phyloP scores from a whole-genome alignment of 1,139 yeast species.

The Debaryomyces sp. region DNA sequence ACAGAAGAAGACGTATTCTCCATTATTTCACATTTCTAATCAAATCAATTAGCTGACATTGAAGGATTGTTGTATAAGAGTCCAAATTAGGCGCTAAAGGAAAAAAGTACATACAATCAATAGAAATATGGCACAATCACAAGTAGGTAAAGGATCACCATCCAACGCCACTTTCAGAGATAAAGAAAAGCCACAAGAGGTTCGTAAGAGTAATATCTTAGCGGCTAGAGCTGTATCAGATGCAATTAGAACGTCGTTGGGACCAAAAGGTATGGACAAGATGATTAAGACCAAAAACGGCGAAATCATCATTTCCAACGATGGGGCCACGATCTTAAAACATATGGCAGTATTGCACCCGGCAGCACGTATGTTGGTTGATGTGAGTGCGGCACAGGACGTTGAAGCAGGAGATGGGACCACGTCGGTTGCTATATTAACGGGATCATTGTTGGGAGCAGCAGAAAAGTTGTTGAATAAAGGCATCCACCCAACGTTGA shows the following conservation, averaged over 20 bases:
- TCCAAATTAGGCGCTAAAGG: not conserved
- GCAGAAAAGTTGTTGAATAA: slow-evolving; percentile 86
- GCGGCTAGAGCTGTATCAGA: slow-evolving; percentile 99
- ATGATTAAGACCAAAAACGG: slow-evolving; percentile 95
- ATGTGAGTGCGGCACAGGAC: slow-evolving; percentile 96
- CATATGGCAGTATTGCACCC: slow-evolving; percentile 99
- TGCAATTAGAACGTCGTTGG: slow-evolving; percentile 95
- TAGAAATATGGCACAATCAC: slow-evolving; percentile 20
- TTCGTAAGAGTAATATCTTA: slow-evolving; percentile 85
- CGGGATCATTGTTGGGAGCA: slow-evolving; percentile 93
- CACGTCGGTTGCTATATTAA: slow-evolving; percentile 91
- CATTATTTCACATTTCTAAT: slow-evolving; percentile 2
- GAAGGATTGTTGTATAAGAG: not conserved
- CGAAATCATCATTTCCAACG: slow-evolving; percentile 92
- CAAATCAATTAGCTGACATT: slow-evolving; percentile 2
- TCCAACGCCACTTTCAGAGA: slow-evolving; percentile 90
- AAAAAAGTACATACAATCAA: not conserved
- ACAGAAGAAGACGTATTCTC: not conserved
- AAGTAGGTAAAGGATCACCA: slow-evolving; percentile 43
- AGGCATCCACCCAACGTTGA: slow-evolving; percentile 95
- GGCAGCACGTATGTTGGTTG: slow-evolving; percentile 97
- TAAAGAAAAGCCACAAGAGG: slow-evolving; percentile 97
- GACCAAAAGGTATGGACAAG: slow-evolving; percentile 99
- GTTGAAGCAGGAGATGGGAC: slow-evolving; percentile 99
- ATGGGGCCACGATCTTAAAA: slow-evolving; percentile 94